Conservation (phyloP, 2,329 filamentous ascomycete genomes). For the Phyllosticta citribraziliensis region DNA sequence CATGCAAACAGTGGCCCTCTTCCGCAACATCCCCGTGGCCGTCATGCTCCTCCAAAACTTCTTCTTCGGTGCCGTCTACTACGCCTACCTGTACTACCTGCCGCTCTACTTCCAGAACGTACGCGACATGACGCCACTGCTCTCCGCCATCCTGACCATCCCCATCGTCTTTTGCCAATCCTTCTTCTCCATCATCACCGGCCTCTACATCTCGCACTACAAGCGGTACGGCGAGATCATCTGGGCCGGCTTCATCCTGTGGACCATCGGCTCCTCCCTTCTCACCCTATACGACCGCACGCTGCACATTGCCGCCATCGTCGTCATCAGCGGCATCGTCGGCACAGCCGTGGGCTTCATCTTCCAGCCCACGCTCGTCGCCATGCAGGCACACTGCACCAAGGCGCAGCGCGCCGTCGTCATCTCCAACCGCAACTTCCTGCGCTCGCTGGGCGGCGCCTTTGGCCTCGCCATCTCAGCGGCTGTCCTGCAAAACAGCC, state of each 20-base stretch:
- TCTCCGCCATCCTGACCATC: constrained; percentile 43
- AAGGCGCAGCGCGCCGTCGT: constrained; percentile 51
- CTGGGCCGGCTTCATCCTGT: constrained; percentile 38
- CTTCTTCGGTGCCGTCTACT: constrained; percentile 51
- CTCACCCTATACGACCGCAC: constrained; percentile 42
- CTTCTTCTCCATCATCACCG: constrained; percentile 38
- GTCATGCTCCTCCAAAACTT: constrained; percentile 50
- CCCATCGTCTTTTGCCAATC: constrained; percentile 42
- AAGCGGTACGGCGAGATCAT: constrained; percentile 53
- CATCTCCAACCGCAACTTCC: constrained; percentile 54
- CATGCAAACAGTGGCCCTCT: constrained; percentile 37
- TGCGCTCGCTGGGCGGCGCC: constrained; percentile 49
- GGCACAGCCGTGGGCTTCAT: constrained; percentile 35
- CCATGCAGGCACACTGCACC: constrained; percentile 41
- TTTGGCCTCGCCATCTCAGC: constrained; percentile 49
- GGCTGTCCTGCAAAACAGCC: constrained; percentile 29
- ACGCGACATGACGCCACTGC: constrained; percentile 33
- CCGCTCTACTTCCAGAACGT: constrained; percentile 55
- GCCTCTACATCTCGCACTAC: constrained; percentile 47
- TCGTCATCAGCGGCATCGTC: constrained; percentile 43
- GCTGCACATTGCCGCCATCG: constrained; percentile 33
- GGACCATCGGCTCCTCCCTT: constrained; percentile 45
- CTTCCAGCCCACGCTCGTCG: constrained; percentile 46
- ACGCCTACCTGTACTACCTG: constrained; percentile 50
- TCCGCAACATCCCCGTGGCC: constrained; percentile 43